Percentiles rank a stretch among this genome's conserved stretches.
Evolutionary conservation across 495 filamentous ascomycete genomes (phyloP).

Genomic region (Penicillium pancosmium): DNA sequence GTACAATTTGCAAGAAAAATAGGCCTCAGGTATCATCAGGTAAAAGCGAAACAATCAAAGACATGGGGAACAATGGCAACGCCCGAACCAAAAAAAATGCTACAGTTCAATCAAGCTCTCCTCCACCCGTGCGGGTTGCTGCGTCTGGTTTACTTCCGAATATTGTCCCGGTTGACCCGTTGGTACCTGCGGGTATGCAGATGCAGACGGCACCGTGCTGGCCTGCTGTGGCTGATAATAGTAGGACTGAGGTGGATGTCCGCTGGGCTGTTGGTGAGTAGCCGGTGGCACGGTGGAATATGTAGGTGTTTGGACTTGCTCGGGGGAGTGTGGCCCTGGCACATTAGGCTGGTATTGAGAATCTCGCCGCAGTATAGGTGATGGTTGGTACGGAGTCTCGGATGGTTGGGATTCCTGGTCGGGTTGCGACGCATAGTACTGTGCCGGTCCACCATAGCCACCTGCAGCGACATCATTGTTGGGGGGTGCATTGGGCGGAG

Average conservation of each 20-base stretch:
- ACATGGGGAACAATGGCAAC: constrained; percentile 5
- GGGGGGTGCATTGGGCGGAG: constrained; percentile 21
- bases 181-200: constrained; percentile 39
- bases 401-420: constrained; percentile 31
- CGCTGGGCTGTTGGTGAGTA: constrained; percentile 33
- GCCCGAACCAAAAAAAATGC: constrained; percentile 13
- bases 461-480: constrained; percentile 22
- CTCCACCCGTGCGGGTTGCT: constrained; percentile 59
- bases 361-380: constrained; percentile 34
- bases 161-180: constrained; percentile 53
- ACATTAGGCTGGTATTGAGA: constrained; percentile 38
- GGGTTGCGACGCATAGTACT: constrained; percentile 35
- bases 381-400: constrained; percentile 31
- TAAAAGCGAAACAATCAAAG: constrained; percentile 7
- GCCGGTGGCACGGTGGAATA: constrained; percentile 35
- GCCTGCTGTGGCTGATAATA: constrained; percentile 50
- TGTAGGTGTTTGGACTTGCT: constrained; percentile 33
- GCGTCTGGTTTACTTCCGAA: constrained; percentile 67
- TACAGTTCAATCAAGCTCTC: constrained; percentile 87
- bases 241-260: constrained; percentile 38
- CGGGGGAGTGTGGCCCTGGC: constrained; percentile 32
- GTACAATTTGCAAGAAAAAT: constrained; percentile 8
- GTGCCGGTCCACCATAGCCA: constrained; percentile 25
- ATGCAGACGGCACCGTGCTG: constrained; percentile 35
- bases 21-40: constrained; percentile 30